These are phyloP conservation scores for Lecanoromycetidae sp. DNA, from an alignment of 2,329 filamentous ascomycete species.

Conservation along the genomic window DNA sequence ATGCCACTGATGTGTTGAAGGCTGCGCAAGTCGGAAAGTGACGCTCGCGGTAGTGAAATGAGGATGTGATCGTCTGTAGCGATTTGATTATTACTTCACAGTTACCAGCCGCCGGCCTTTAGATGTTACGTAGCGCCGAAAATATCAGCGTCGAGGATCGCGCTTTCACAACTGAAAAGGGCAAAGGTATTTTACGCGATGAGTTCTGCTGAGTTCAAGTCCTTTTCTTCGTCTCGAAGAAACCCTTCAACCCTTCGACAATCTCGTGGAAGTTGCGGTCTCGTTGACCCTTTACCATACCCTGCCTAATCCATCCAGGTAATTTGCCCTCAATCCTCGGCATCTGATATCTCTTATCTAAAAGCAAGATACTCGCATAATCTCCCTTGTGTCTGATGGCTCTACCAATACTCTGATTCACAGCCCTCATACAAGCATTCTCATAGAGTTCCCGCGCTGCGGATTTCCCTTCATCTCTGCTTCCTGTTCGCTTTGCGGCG, in stretches of 20 bases:
- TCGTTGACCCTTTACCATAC: conserved; percentile 32
- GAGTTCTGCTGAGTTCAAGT: neutral
- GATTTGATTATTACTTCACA: too few relatives aligned
- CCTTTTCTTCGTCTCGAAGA: conserved; percentile 44
- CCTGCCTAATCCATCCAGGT: conserved; percentile 75
- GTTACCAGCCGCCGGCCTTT: too few relatives aligned
- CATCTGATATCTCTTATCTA: conserved; percentile 68
- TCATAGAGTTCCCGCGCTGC: conserved; percentile 73
- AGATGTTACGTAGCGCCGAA: too few relatives aligned
- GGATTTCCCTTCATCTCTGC: conserved; percentile 28
- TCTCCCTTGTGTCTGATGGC: conserved; percentile 80
- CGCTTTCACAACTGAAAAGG: neutral
- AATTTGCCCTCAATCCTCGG: conserved; percentile 65
- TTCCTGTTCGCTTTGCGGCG: conserved; percentile 25
- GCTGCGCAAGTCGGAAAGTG: too few relatives aligned
- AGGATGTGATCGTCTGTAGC: neutral
- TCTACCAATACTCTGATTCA: conserved; percentile 91
- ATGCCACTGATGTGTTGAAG: neutral
- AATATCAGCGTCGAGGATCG: too few relatives aligned
- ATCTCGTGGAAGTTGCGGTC: conserved; percentile 37
- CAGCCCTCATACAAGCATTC: conserved; percentile 89
- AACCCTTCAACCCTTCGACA: conserved; percentile 28
- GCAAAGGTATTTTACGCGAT: neutral
- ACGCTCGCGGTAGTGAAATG: too few relatives aligned
- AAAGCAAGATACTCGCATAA: conserved; percentile 78